These are phyloP conservation scores for Entomortierella parvispora DNA, from an alignment of 192 early-diverging fungal genomes.

Conservation along the genomic window DNA sequence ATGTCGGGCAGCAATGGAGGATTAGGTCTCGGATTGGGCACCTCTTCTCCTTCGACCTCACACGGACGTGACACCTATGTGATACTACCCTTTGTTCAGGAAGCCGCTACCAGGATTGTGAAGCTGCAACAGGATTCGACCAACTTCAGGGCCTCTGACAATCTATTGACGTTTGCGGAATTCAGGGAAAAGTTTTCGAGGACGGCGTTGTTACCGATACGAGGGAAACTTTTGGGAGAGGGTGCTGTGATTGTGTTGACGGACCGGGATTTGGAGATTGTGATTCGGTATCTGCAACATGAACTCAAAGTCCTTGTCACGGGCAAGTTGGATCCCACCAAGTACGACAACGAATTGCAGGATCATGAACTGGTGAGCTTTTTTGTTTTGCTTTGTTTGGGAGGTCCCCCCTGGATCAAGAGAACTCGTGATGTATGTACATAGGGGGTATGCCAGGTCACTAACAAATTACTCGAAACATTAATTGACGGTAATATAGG, in stretches of 20 bases:
- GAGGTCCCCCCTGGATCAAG: not conserved
- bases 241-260: slow-evolving; percentile 27
- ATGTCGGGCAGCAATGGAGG: slow-evolving; percentile 10
- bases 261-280: slow-evolving; percentile 42
- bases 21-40: slow-evolving; percentile 10
- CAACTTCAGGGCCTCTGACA: slow-evolving; percentile 27
- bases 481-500: slow-evolving; percentile 15
- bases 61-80: slow-evolving; percentile 30
- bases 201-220: slow-evolving; percentile 33
- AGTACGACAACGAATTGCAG: slow-evolving; percentile 28
- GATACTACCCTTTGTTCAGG: slow-evolving; percentile 29
- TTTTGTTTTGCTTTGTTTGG: not conserved
- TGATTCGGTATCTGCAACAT: slow-evolving; percentile 46
- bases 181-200: slow-evolving; percentile 47
- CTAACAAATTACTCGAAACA: not conserved
- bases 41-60: not conserved
- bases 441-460: not conserved
- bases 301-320: slow-evolving; percentile 36
- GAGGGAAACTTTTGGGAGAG: slow-evolving; percentile 7
- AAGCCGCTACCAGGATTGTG: slow-evolving; percentile 35
- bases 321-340: slow-evolving; percentile 16
- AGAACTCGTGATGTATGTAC: not conserved
- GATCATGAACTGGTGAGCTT: slow-evolving; percentile 35
- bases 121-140: slow-evolving; percentile 40
- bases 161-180: slow-evolving; percentile 50